Percentiles rank a stretch among this genome's conserved stretches.
phyloP scores from a whole-genome alignment of 768 basidiomycete species.

The Collybia mongolica region DNA sequence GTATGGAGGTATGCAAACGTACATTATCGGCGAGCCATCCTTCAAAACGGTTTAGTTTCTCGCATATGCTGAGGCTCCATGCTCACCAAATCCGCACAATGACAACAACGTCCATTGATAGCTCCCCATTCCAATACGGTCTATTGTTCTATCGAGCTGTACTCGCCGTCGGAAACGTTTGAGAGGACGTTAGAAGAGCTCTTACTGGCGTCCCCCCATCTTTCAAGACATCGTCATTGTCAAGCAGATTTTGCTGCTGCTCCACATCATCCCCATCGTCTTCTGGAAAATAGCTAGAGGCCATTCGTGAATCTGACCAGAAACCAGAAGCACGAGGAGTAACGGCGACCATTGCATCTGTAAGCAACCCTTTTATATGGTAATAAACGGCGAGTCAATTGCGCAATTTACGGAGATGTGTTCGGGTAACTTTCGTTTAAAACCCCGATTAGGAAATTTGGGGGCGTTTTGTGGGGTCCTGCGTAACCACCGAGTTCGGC shows the following conservation, averaged over 20 bases:
- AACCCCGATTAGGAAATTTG: constrained; percentile 3
- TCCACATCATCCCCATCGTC: constrained; percentile 34
- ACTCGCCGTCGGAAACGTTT: not conserved
- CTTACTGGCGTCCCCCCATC: constrained; percentile 52
- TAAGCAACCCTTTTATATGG: constrained; percentile 15
- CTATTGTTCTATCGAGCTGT: constrained; percentile 80
- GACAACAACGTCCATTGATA: constrained; percentile 84
- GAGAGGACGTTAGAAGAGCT: not conserved
- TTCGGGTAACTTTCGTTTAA: not conserved
- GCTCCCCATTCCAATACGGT: constrained; percentile 88
- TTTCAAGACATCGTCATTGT: constrained; percentile 21
- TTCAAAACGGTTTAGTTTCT: constrained; percentile 22
- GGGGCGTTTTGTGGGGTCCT: too few relatives aligned
- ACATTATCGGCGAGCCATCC: constrained; percentile 97
- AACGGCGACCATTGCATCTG: constrained; percentile 38
- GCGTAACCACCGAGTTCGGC: too few relatives aligned
- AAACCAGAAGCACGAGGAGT: constrained; percentile 48
- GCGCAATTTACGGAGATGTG: not conserved
- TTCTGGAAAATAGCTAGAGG: constrained; percentile 35
- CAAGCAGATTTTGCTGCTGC: constrained; percentile 30
- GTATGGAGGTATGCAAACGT: constrained; percentile 19
- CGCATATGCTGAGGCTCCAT: not conserved
- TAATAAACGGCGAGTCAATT: not conserved
- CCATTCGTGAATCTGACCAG: constrained; percentile 39
- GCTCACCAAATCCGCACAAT: constrained; percentile 86